A percentile compares a stretch with the other conserved stretches of the same genome.
Conservation (phyloP, 805 yeast species). For the Metschnikowia aberdeeniae region DNA sequence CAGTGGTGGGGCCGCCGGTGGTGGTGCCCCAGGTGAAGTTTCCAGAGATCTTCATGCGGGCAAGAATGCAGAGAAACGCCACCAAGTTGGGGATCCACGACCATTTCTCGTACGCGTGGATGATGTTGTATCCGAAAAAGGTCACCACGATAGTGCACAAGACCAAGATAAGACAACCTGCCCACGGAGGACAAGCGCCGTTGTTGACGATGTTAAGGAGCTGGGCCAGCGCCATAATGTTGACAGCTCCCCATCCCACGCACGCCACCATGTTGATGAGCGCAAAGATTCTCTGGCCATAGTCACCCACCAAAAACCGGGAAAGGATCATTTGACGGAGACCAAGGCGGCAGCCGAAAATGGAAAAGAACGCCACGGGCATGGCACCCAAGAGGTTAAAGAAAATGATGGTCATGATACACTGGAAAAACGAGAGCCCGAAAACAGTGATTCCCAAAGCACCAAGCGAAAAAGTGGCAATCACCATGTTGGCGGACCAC, state of each 20-base stretch:
- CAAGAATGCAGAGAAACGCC: constrained; percentile 74
- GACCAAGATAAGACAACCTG: constrained; percentile 75
- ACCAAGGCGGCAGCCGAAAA: constrained; percentile 81
- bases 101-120: constrained; percentile 79
- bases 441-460: constrained; percentile 55
- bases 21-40: constrained; percentile 43
- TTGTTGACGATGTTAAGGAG: constrained; percentile 71
- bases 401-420: constrained; percentile 62
- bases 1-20: constrained; percentile 57
- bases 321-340: constrained; percentile 84
- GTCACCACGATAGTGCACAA: constrained; percentile 66
- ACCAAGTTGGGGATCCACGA: constrained; percentile 82
- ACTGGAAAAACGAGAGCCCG: constrained; percentile 69
- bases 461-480: constrained; percentile 80
- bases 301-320: constrained; percentile 72
- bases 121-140: constrained; percentile 78
- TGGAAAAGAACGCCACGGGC: constrained; percentile 79
- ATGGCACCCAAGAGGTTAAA: constrained; percentile 68
- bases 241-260: constrained; percentile 94
- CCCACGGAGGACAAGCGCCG: constrained; percentile 78
- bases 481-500: constrained; percentile 85
- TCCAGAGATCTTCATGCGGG: constrained; percentile 64
- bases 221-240: constrained; percentile 86
- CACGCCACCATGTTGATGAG: constrained; percentile 77
- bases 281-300: constrained; percentile 72